Evolutionary conservation across 1,284 basidiomycete species (phyloP), one percentile per base, ranked within the genome.

Genomic region (Pseudozyma flocculosa): DNA sequence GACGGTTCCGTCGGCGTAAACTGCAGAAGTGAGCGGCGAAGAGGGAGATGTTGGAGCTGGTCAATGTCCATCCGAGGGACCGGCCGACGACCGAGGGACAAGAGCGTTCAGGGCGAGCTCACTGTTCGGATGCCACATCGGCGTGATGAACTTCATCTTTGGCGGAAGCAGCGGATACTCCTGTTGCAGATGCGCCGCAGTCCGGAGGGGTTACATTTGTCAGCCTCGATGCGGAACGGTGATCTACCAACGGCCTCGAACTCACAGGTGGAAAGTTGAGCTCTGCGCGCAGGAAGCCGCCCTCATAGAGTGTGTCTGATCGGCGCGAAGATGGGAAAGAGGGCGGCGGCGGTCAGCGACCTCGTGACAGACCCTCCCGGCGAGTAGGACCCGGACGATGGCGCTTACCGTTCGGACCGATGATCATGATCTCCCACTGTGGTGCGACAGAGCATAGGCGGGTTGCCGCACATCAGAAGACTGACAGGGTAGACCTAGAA

Each of bases 111-210:
- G n/a, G 41, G 3, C 13, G 4, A 9, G 51, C 64, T 40, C 40
- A 94, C 93, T 90, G 80, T 96, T 98, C 14, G 95, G 94, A 80
- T 98, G 94, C 94, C 94, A 97, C 93, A 98, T 97, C 57, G 87
- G 86, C 5, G 92, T 92, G 62, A 89, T 84, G 78, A 98, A 98
- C 50, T 86, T 86, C 90, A 98, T 92, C 85, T 90, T 94, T 36
- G 94, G 94, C 18, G 94, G 94, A 36, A 87, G 82, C 47, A 96
- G 81, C 18, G 94, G 94, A 78, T 88, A 98, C 78, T 78, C 75
- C 54, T 58, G 10, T 40, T 22, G 15, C n/a, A 9, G 22, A 2
- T 13, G 17, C 17, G 17, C 14, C 18, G 32, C 13, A 7, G 23
- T 15, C 22, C 11, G 9, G 4, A 1, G 17, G 9, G n/a, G n/a